Percentiles rank a stretch among this genome's conserved stretches.
Evolutionary conservation across 83 land plant genomes (phyloP).

Genomic region (Thuja plicata): DNA sequence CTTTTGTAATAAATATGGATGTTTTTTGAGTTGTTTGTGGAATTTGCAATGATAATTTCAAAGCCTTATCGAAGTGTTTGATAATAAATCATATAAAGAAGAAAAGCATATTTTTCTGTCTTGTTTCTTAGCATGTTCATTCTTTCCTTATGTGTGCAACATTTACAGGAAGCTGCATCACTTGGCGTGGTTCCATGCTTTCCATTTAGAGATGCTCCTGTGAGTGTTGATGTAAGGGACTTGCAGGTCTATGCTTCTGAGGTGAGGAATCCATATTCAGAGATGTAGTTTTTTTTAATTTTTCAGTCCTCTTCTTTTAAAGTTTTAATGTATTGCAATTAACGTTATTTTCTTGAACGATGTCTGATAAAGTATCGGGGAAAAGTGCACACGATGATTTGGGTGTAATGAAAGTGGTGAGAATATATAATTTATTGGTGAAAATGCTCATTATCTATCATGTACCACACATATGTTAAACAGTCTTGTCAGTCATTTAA

Average conservation of each 20-base stretch:
- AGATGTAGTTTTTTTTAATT: neutral
- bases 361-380: neutral
- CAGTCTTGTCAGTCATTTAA: neutral
- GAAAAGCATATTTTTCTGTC: neutral
- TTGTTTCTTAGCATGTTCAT: neutral
- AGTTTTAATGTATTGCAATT: neutral
- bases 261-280: slow-evolving; percentile 25
- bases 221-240: slow-evolving; percentile 44
- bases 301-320: neutral
- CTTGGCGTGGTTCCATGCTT: slow-evolving; percentile 44
- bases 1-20: neutral
- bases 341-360: neutral
- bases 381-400: neutral
- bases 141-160: neutral
- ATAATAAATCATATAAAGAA: neutral
- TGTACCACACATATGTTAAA: neutral
- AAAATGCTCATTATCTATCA: neutral
- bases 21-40: neutral
- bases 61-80: neutral
- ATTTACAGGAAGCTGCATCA: slow-evolving; percentile 60
- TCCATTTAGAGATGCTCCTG: slow-evolving; percentile 45
- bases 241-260: slow-evolving; percentile 41
- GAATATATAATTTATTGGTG: neutral
- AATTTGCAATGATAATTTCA: neutral
- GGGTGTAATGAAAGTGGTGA: neutral